These are phyloP conservation scores for Emergomyces orientalis DNA, from an alignment of 2,329 filamentous ascomycete species.

Conservation along the genomic window DNA sequence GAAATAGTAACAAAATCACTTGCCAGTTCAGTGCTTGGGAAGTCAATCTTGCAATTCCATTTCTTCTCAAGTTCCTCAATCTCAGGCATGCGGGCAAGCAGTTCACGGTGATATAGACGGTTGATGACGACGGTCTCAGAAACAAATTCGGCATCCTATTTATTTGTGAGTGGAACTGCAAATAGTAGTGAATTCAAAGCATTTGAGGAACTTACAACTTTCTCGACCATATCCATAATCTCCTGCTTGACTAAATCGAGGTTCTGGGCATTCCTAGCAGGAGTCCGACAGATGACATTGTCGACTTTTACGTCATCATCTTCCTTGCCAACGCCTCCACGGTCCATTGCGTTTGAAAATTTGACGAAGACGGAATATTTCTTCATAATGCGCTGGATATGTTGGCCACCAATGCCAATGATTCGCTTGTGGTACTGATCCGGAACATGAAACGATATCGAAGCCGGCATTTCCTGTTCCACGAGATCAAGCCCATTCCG, in stretches of 20 bases:
- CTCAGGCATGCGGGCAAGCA: conserved; percentile 77
- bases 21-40: conserved; percentile 93
- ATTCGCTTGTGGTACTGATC: conserved; percentile 99
- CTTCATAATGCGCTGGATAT: conserved; percentile 99
- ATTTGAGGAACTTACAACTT: conserved; percentile 53
- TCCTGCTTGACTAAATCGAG: conserved; percentile 96
- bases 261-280: conserved; percentile 92
- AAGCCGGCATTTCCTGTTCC: conserved; percentile 98
- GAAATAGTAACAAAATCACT: conserved; percentile 94
- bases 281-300: conserved; percentile 96
- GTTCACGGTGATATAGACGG: conserved; percentile 86
- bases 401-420: conserved; percentile 94
- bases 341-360: conserved; percentile 98
- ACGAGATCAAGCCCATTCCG: conserved; percentile 87
- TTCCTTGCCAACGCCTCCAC: conserved; percentile 84
- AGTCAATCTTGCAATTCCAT: conserved; percentile 99
- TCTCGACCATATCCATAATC: conserved; percentile 98
- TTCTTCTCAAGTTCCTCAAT: conserved; percentile 96
- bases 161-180: conserved; percentile 7
- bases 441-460: conserved; percentile 97
- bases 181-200: neutral
- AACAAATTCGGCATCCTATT: conserved; percentile 86
- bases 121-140: conserved; percentile 90
- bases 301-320: conserved; percentile 98
- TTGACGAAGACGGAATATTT: conserved; percentile 99